These are phyloP conservation scores for Ophiostoma sp. DNA, from an alignment of 2,329 filamentous ascomycete genomes.

Conservation along the genomic window DNA sequence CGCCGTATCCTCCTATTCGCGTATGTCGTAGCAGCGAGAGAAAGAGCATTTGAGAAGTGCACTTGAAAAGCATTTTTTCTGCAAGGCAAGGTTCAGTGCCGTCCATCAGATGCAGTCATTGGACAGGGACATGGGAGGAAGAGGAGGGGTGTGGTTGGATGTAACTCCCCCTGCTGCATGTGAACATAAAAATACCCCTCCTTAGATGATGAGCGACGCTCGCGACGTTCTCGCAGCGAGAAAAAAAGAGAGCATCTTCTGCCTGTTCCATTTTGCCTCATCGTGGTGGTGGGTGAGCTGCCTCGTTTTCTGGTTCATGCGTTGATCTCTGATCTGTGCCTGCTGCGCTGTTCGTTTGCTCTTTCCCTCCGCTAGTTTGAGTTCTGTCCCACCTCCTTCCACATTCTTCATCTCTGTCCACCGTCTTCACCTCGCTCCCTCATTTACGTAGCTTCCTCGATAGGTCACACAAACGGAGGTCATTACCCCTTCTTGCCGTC, in stretches of 20 bases:
- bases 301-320: conserved; percentile 8
- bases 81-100: neutral
- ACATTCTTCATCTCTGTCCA: neutral
- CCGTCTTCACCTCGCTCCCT: neutral
- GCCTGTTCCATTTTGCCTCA: neutral
- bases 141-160: conserved; percentile 10
- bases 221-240: neutral
- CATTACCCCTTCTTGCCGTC: neutral
- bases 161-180: conserved; percentile 13
- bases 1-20: neutral
- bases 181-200: conserved; percentile 15
- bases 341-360: neutral
- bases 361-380: neutral
- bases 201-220: neutral
- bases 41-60: neutral
- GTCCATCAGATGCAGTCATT: neutral
- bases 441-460: neutral
- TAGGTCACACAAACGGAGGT: neutral
- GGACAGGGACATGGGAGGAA: neutral
- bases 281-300: conserved; percentile 5
- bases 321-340: neutral
- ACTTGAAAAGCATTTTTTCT: neutral
- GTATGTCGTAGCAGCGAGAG: neutral
- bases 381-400: neutral
- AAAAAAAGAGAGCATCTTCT: neutral